Evolutionary conservation across 2,329 filamentous ascomycete species (phyloP).

Genomic region (Ceratocystis alfenasii): DNA sequence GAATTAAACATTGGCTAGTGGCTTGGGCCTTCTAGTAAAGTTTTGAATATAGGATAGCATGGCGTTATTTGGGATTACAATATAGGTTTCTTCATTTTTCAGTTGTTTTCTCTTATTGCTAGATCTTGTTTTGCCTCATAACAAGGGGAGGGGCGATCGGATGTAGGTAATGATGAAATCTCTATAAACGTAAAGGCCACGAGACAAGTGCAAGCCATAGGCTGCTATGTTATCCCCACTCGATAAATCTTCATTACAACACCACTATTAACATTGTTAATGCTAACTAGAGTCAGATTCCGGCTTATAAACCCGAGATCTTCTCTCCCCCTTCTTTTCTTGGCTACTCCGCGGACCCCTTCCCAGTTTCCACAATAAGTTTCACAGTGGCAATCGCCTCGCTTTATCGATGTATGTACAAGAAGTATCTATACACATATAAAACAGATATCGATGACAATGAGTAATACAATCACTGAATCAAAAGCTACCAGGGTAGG

Average conservation of each 20-base stretch:
- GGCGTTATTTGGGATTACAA: slow-evolving; percentile 1
- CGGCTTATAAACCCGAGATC: too few relatives aligned
- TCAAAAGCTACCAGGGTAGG: not conserved
- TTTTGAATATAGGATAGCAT: slow-evolving; percentile 6
- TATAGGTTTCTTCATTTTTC: not conserved
- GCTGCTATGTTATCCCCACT: too few relatives aligned
- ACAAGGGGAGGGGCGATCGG: too few relatives aligned
- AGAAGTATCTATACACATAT: not conserved
- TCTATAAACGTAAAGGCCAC: too few relatives aligned
- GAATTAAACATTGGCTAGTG: not conserved
- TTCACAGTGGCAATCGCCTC: not conserved
- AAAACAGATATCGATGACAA: not conserved
- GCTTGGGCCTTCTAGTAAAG: too few relatives aligned
- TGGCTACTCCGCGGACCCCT: not conserved
- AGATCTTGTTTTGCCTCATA: too few relatives aligned
- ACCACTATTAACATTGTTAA: too few relatives aligned
- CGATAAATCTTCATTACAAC: too few relatives aligned
- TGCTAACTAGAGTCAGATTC: not conserved
- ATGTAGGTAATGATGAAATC: too few relatives aligned
- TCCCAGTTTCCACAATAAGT: not conserved
- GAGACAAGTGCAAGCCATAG: too few relatives aligned
- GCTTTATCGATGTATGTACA: not conserved
- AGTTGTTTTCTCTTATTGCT: too few relatives aligned
- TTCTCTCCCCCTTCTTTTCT: not conserved
- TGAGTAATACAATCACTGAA: not conserved